Base-by-base conservation (phyloP, 192 early-diverging fungal species). In the Linderina pennispora region DNA sequence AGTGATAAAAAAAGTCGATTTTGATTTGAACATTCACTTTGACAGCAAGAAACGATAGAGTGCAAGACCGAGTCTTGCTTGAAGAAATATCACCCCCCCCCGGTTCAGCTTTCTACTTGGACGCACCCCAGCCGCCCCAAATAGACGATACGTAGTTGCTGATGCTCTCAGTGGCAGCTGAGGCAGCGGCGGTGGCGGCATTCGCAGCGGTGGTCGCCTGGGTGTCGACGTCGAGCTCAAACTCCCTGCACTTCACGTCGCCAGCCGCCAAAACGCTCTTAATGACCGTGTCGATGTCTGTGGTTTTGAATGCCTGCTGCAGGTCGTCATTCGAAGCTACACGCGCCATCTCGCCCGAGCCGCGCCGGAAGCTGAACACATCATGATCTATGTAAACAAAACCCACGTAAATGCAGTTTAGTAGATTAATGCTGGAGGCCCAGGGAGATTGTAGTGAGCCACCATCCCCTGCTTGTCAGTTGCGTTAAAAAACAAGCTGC, bases 191-290 rank as follows among this genome's bases (percentile, higher is more conserved):
- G 2, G 62, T 36, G 3, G 63, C 58, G 8, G 58, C 62, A 20
- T 53, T 61, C 42, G 59, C 59, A 4, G 62, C 62, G 19, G 53
- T 62, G 16, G 69, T 58, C 9, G 62, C 43, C 37, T 73, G 69
- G 32, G 62, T 61, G 17, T 65, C 58, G 18, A 65, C 62, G 8
- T 73, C 69, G 15, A 65, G 45, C 43, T 73, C 61, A 52, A 71
- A 71, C 36, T 48, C 50, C 45, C 44, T 55, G 24, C 45, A 24
- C 9, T 48, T 34, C 3, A 71, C 45, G 3, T 43, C 25, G 10
- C 67, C 67, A 1, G 50, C 67, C 15, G 67, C 63, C 8, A 71
- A 45, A 14, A 71, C 60, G 53, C 67, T 71, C 49, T 63, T 63
- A 10, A 58, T 58, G 40, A 71, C 62, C 9, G 67, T 20, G 6